Evolutionary conservation across 2,329 filamentous ascomycete species (phyloP), one percentile per base, ranked within the genome.

Genomic region (Metarhizium sp.): DNA sequence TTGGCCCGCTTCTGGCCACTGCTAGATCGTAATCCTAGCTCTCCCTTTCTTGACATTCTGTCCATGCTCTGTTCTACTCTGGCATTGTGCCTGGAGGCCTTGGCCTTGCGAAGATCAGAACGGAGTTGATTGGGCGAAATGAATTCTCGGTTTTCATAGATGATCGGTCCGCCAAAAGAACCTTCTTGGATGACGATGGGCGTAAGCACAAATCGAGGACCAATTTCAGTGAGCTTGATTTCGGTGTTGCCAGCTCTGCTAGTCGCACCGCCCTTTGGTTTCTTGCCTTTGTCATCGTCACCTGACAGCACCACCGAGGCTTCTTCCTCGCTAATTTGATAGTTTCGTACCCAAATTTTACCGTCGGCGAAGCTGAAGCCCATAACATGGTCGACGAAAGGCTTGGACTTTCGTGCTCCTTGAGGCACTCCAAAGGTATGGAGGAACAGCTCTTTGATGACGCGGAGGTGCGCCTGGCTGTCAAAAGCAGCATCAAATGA

Each of bases 101-200:
- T 91, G 62, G 81, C 78, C 71, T 83, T 77, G 63, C 90, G 79
- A 62, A 95, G 71, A 60, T 97, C 94, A 45, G 90, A 79, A 61
- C 94, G 81, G 60, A 97, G 84, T 73, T 96, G 90, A 81, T 99
- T 99, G 10, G 94, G 94, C 62, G 88, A 94, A 54, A 99, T 89
- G 65, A 96, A 99, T 70, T 96, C 87, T 78, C 90, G 94, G 77
- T 97, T 97, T 78, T 97, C 90, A 74, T 95, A 99, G 67, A 99
- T 95, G 61, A 97, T 90, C 3, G 94, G 92, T 0, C 94, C 94
- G 54, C 92, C 92, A 64, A 99, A 97, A 58, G 88, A 92, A 47
- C 90, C 91, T 70, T 99, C 94, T 63, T 95, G 85, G 62, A 97
- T 96, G 56, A 97, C 85, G 61, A 96, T 96, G 1, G 94, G 92